These are phyloP conservation scores for Noccaea bulbosa DNA, from an alignment of 345 rosid genomes.

Conservation along the genomic window DNA sequence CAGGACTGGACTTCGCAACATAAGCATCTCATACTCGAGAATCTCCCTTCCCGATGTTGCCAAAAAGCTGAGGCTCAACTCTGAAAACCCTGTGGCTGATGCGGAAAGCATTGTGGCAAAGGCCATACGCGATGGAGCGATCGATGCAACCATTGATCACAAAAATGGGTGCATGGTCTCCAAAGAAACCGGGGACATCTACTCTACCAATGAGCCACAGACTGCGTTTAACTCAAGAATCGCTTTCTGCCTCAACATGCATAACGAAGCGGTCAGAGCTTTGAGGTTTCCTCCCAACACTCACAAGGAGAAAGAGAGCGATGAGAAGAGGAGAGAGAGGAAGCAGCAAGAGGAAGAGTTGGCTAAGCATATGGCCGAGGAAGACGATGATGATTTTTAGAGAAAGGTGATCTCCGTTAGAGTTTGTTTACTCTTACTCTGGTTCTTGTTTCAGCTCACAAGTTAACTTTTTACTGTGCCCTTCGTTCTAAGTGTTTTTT, in stretches of 20 bases:
- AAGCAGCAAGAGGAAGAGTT: slow-evolving; percentile 92
- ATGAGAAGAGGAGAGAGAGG: slow-evolving; percentile 87
- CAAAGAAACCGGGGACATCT: slow-evolving; percentile 88
- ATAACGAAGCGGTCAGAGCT: slow-evolving; percentile 85
- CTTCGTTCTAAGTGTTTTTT: slow-evolving; percentile 6
- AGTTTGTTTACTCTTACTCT: slow-evolving; percentile 2
- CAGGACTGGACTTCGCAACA: slow-evolving; percentile 79
- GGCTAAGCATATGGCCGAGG: slow-evolving; percentile 88
- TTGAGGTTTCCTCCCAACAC: slow-evolving; percentile 78
- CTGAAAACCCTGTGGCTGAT: slow-evolving; percentile 72
- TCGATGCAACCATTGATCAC: slow-evolving; percentile 80
- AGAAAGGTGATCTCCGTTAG: slow-evolving; percentile 4
- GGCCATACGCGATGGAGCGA: slow-evolving; percentile 87
- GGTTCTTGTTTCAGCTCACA: slow-evolving; percentile 4
- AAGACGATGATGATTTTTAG: slow-evolving; percentile 84
- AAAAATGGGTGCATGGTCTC: slow-evolving; percentile 79
- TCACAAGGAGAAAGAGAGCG: slow-evolving; percentile 89
- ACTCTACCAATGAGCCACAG: slow-evolving; percentile 90
- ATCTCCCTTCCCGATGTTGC: slow-evolving; percentile 78
- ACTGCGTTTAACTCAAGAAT: slow-evolving; percentile 84
- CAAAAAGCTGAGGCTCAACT: slow-evolving; percentile 65
- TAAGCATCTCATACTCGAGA: slow-evolving; percentile 75
- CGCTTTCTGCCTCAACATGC: slow-evolving; percentile 90
- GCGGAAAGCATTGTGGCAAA: slow-evolving; percentile 85
- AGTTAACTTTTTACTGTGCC: slow-evolving; percentile 6